Conservation (phyloP, 1,284 basidiomycete species). For the Afroboletus lepidellus region DNA sequence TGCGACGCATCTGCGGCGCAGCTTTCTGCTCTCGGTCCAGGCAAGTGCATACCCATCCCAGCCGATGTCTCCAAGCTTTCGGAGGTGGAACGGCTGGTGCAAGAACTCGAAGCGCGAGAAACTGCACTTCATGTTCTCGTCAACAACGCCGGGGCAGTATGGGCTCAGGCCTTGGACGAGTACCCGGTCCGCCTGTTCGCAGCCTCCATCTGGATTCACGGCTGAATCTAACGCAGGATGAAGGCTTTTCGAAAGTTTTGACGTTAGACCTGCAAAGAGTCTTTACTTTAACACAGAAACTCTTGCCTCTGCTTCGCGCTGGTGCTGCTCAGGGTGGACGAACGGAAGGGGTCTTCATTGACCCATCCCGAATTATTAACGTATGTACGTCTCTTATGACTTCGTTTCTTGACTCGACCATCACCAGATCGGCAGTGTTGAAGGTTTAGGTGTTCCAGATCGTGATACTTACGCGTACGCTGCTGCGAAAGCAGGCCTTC, state of each 20-base stretch:
- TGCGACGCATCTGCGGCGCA: constrained; percentile 57
- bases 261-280: constrained; percentile 69
- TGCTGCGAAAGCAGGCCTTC: constrained; percentile 61
- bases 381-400: constrained; percentile 34
- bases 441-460: constrained; percentile 51
- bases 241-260: constrained; percentile 58
- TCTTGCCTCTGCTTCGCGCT: constrained; percentile 58
- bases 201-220: neutral
- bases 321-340: constrained; percentile 47
- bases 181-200: constrained; percentile 52
- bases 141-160: constrained; percentile 69
- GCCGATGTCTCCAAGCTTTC: constrained; percentile 60
- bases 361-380: constrained; percentile 64
- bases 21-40: constrained; percentile 55
- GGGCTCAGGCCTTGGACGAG: constrained; percentile 57
- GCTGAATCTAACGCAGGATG: constrained; percentile 40
- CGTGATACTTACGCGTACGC: constrained; percentile 72
- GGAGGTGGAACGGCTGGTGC: constrained; percentile 55
- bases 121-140: constrained; percentile 58
- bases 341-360: constrained; percentile 38
- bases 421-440: constrained; percentile 63
- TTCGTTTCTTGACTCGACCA: neutral
- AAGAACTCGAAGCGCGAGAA: constrained; percentile 53
- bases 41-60: constrained; percentile 56
- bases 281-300: constrained; percentile 68